A percentile compares a stretch with the other conserved stretches of the same genome.
These are phyloP conservation scores for Tylopilus felleus DNA, from an alignment of 768 basidiomycete genomes.

Conservation along the genomic window DNA sequence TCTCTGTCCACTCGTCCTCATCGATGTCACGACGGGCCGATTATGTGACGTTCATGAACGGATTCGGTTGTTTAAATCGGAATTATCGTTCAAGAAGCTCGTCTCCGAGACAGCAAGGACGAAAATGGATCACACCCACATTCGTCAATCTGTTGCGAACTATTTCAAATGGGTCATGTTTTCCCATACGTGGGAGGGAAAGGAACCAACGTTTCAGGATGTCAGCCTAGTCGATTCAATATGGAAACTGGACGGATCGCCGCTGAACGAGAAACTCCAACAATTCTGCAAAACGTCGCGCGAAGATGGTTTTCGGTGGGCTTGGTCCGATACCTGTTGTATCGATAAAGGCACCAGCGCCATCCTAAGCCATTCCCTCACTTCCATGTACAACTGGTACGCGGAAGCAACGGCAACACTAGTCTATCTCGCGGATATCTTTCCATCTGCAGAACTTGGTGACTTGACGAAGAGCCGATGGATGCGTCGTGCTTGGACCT, in stretches of 20 bases:
- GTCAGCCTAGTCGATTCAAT: neutral
- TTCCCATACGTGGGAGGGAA: neutral
- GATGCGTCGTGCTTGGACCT: neutral
- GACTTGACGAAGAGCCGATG: neutral
- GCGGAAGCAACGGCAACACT: neutral
- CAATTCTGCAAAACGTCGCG: neutral
- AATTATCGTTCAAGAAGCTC: neutral
- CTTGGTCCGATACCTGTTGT: neutral
- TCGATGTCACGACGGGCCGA: neutral
- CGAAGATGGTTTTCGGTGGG: neutral
- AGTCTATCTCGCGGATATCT: neutral
- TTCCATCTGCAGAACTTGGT: neutral
- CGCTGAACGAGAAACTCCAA: neutral
- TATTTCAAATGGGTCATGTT: neutral
- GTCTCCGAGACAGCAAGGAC: neutral
- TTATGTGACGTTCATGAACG: neutral
- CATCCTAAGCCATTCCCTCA: neutral
- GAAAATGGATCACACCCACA: neutral
- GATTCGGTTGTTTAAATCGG: neutral
- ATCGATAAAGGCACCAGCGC: neutral
- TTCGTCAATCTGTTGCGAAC: neutral
- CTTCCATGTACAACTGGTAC: neutral
- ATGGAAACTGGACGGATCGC: neutral
- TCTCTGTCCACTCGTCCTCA: neutral
- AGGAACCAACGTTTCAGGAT: neutral